phyloP scores from a whole-genome alignment of 2,329 filamentous ascomycete species.

The Alternaria consortialis region DNA sequence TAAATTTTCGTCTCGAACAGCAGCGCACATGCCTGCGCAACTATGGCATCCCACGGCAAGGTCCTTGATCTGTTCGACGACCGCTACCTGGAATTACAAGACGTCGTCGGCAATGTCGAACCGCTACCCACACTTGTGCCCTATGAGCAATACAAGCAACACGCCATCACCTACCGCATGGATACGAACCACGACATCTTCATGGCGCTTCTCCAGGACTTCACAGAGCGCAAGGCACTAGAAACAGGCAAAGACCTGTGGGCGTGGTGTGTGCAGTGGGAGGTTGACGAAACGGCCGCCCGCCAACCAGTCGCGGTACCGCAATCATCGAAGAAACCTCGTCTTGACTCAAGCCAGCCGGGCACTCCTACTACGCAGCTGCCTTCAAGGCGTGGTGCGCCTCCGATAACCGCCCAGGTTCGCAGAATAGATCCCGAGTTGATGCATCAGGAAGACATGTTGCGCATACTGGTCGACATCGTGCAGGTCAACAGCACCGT shows the following conservation, averaged over 20 bases:
- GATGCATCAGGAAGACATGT: slow-evolving; percentile 39
- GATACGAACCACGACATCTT: slow-evolving; percentile 36
- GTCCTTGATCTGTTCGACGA: slow-evolving; percentile 45
- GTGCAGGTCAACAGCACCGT: slow-evolving; percentile 36
- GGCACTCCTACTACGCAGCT: not conserved
- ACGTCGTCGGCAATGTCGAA: slow-evolving; percentile 42
- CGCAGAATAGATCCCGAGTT: slow-evolving; percentile 34
- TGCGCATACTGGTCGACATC: slow-evolving; percentile 45
- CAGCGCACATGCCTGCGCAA: not conserved
- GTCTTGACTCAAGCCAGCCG: slow-evolving; percentile 19
- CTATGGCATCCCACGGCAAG: slow-evolving; percentile 42
- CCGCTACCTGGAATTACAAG: slow-evolving; percentile 41
- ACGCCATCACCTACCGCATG: slow-evolving; percentile 40
- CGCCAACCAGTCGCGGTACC: slow-evolving; percentile 2
- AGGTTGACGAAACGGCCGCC: slow-evolving; percentile 25
- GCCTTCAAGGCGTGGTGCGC: slow-evolving; percentile 12
- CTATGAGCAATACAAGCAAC: slow-evolving; percentile 38
- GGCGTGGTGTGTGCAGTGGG: slow-evolving; percentile 47
- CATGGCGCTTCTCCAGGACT: slow-evolving; percentile 41
- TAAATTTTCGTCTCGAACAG: not conserved
- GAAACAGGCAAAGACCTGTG: slow-evolving; percentile 38
- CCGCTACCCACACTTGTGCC: slow-evolving; percentile 43
- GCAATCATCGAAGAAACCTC: slow-evolving; percentile 35
- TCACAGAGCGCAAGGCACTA: slow-evolving; percentile 33
- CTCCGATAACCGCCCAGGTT: slow-evolving; percentile 25